Evolutionary conservation across 2,329 filamentous ascomycete species (phyloP).

Genomic region (Thelonectria olida): DNA sequence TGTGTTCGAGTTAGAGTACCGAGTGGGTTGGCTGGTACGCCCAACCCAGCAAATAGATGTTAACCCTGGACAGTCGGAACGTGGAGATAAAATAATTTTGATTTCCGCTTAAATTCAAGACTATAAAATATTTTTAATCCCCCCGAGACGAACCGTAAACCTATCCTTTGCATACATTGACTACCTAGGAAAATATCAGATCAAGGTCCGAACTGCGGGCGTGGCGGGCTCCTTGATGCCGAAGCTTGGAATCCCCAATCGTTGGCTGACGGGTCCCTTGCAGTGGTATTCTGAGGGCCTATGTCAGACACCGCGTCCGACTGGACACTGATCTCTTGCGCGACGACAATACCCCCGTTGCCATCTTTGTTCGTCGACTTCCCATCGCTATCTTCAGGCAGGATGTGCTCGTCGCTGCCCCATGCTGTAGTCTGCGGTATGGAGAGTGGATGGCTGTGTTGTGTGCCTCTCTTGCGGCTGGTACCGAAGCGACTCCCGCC

Average conservation of each 20-base stretch:
- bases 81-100: too few relatives aligned
- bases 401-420: slow-evolving; percentile 35
- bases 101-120: too few relatives aligned
- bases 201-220: not conserved
- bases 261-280: slow-evolving; percentile 11
- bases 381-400: slow-evolving; percentile 18
- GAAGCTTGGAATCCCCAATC: slow-evolving; percentile 31
- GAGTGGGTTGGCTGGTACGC: too few relatives aligned
- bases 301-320: slow-evolving; percentile 19
- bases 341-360: slow-evolving; percentile 26
- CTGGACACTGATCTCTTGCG: slow-evolving; percentile 32
- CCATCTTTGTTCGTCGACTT: slow-evolving; percentile 4
- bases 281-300: not conserved
- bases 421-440: slow-evolving; percentile 28
- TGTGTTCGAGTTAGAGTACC: too few relatives aligned
- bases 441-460: slow-evolving; percentile 16
- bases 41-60: too few relatives aligned
- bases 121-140: too few relatives aligned
- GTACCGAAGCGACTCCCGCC: slow-evolving; percentile 26
- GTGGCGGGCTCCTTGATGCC: not conserved
- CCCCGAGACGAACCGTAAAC: too few relatives aligned
- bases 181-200: not conserved
- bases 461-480: slow-evolving; percentile 14
- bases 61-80: too few relatives aligned
- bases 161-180: too few relatives aligned